These are phyloP conservation scores for Keithomyces neogunnii DNA, from an alignment of 2,329 filamentous ascomycete species.

Conservation along the genomic window DNA sequence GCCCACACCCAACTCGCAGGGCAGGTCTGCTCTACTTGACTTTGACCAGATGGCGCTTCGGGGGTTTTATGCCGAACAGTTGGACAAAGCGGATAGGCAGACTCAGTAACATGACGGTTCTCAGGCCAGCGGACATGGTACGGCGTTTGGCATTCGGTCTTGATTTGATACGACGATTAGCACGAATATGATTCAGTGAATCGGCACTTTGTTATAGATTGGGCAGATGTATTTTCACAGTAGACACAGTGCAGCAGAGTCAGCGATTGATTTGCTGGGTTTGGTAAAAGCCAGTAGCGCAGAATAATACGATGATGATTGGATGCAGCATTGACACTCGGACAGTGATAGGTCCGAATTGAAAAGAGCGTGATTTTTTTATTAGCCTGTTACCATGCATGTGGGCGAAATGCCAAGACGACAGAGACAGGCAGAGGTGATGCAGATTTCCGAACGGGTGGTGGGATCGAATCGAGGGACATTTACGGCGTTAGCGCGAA, in stretches of 20 bases:
- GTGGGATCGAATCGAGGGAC: no score
- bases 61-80: background rate
- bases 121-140: background rate
- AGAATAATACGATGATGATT: background rate
- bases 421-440: no score
- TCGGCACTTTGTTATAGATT: slow-evolving; percentile 8
- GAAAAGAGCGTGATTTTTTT: background rate
- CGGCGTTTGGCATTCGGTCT: background rate
- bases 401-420: background rate
- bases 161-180: background rate
- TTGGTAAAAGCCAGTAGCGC: background rate
- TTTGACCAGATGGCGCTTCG: background rate
- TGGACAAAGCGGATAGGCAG: background rate
- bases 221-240: slow-evolving; percentile 6
- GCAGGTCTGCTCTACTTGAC: background rate
- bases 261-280: slow-evolving; percentile 4
- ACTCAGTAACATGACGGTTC: background rate
- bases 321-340: background rate
- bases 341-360: background rate
- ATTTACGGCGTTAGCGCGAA: no score
- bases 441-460: no score
- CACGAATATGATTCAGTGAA: slow-evolving; percentile 1
- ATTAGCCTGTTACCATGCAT: background rate
- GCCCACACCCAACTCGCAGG: background rate
- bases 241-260: slow-evolving; percentile 1